phyloP scores from a whole-genome alignment of 352 stramenopile species.

The Globisporangium splendens region DNA sequence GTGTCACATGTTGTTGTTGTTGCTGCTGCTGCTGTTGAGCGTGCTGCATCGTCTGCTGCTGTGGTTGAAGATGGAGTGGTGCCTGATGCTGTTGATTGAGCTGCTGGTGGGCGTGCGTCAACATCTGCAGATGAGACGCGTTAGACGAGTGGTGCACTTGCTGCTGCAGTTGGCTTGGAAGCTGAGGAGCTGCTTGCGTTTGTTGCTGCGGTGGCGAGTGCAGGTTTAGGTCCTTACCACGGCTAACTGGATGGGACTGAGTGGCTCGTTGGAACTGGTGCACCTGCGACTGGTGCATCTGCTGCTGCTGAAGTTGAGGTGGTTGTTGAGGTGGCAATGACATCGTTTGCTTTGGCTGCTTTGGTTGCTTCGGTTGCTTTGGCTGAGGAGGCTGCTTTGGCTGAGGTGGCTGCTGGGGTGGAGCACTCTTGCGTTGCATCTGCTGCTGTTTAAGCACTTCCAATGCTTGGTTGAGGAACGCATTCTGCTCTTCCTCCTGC shows the following conservation, averaged over 20 bases:
- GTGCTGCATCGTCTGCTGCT: slow-evolving; percentile 29
- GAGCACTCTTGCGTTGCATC: slow-evolving; percentile 5
- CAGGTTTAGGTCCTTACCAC: slow-evolving; percentile 14
- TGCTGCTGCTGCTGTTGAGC: slow-evolving; percentile 16
- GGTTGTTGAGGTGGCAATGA: slow-evolving; percentile 21
- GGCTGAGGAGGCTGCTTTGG: slow-evolving; percentile 18
- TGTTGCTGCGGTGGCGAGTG: slow-evolving; percentile 11
- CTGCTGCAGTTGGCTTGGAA: slow-evolving; percentile 14
- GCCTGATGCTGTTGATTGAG: slow-evolving; percentile 16
- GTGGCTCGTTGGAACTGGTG: slow-evolving; percentile 22
- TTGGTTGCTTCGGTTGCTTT: slow-evolving; percentile 4
- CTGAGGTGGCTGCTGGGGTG: slow-evolving; percentile 8
- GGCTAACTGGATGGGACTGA: neutral
- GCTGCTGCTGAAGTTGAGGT: slow-evolving; percentile 23
- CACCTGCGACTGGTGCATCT: slow-evolving; percentile 30
- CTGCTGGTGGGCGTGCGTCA: slow-evolving; percentile 19
- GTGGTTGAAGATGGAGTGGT: slow-evolving; percentile 36
- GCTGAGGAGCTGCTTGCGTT: slow-evolving; percentile 7
- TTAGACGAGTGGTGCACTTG: slow-evolving; percentile 14
- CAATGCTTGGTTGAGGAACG: slow-evolving; percentile 41
- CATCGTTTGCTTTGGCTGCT: slow-evolving; percentile 20
- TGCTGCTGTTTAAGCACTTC: slow-evolving; percentile 38
- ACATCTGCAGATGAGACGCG: slow-evolving; percentile 41
- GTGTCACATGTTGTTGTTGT: slow-evolving; percentile 38
- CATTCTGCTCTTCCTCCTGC: slow-evolving; percentile 28